Base-by-base conservation (phyloP, 768 basidiomycete species). In the Pleurotus eryngii region DNA sequence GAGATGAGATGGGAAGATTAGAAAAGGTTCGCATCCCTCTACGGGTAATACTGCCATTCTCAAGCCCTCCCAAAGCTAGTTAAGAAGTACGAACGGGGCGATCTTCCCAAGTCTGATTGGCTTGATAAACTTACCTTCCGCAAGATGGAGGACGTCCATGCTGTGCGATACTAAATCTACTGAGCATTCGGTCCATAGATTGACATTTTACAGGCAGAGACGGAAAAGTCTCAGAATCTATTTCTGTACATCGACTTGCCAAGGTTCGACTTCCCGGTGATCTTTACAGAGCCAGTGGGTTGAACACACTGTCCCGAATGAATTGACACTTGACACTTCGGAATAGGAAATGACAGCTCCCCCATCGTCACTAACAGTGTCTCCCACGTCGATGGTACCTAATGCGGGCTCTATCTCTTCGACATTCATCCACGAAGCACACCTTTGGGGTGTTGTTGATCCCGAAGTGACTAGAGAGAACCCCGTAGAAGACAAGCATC, bases 171-270 rank as follows among this genome's bases (percentile, higher is more conserved):
- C 56, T 37, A 39, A 7, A 15, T 40, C 9, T 20, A 17, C 18
- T 12, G 18, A 0, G 24, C 3, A 35, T 35, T 35, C 30, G 30
- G 30, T 35, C 30, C 30, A 8, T 35, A 35, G 11, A 2, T 35
- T 35, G 30, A 35, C 30, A 9, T 11, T 35, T 35, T 35, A 0
- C 61, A 98, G 93, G 86, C 87, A 5, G 95, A 97, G 71, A 86
- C 93, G 0, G 86, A 86, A 61, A 95, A 94, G 70, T 96, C 95
- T 0, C 86, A 95, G 58, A 91, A 93, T 64, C 77, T 98, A n/a
- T 98, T 92, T 69, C 81, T 98, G 9, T 98, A 98, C 70, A 87
- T 98, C 45, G 97, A 98, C 74, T 70, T 98, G 22, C 97, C 95
- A 1, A 84, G 93, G 37, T 99, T 98, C 67, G 96, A 98, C 68